Percentiles rank a stretch among this genome's conserved stretches.
Conservation (phyloP, 768 basidiomycete genomes). For the Boletus sp. region DNA sequence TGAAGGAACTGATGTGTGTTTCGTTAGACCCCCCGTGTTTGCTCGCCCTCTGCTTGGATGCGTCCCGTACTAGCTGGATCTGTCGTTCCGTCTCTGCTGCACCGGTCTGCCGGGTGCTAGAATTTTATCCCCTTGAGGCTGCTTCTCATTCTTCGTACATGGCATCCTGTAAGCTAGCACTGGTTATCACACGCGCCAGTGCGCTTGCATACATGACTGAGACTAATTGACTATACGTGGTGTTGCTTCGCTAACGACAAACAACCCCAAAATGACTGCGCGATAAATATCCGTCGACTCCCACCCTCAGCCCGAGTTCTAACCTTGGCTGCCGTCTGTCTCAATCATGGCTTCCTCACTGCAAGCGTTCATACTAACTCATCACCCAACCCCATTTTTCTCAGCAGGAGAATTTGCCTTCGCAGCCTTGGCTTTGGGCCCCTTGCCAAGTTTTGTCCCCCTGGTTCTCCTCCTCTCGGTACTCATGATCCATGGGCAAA, state of each 20-base stretch:
- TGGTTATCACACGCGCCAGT: not conserved
- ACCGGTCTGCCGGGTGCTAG: not conserved
- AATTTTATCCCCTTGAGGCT: not conserved
- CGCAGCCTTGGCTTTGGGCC: slow-evolving; percentile 25
- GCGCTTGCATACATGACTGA: not conserved
- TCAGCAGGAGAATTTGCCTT: slow-evolving; percentile 21
- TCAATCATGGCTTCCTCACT: slow-evolving; percentile 19
- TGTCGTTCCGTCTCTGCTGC: not conserved
- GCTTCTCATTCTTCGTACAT: not conserved
- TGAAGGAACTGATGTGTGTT: slow-evolving; percentile 5
- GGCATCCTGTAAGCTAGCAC: not conserved
- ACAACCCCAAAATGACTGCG: slow-evolving; percentile 19
- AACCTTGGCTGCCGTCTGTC: slow-evolving; percentile 6
- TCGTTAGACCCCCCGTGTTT: not conserved
- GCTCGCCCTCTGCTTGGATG: not conserved
- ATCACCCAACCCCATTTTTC: slow-evolving; percentile 26
- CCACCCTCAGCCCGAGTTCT: not conserved
- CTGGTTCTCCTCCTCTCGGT: slow-evolving; percentile 27
- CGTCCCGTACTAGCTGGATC: not conserved
- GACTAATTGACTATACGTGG: slow-evolving; percentile 1
- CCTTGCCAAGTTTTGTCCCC: slow-evolving; percentile 33
- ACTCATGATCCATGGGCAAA: slow-evolving; percentile 32
- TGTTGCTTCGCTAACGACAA: slow-evolving; percentile 13
- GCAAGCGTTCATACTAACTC: slow-evolving; percentile 23
- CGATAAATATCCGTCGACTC: slow-evolving; percentile 13